Evolutionary conservation across 768 basidiomycete species (phyloP).

Genomic region (Suillus decipiens): DNA sequence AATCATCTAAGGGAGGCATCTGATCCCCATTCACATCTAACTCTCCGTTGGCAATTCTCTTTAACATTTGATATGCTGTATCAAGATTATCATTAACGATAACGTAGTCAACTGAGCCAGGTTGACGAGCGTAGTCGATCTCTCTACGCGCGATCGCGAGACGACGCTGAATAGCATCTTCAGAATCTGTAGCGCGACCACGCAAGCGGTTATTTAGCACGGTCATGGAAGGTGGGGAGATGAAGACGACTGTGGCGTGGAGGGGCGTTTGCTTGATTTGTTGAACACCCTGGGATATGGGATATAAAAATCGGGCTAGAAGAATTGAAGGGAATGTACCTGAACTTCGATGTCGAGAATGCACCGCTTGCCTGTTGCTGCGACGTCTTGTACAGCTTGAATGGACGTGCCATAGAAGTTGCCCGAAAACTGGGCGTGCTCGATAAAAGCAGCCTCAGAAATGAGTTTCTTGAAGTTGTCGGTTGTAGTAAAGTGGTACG

Average conservation of each 20-base stretch:
- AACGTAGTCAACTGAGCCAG: conserved; percentile 74
- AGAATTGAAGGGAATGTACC: conserved; percentile 45
- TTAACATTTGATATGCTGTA: conserved; percentile 77
- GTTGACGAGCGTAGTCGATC: conserved; percentile 79
- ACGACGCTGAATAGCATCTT: conserved; percentile 69
- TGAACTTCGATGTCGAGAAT: conserved; percentile 97
- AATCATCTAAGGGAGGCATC: conserved; percentile 68
- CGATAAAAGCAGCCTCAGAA: conserved; percentile 77
- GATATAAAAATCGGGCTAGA: not conserved
- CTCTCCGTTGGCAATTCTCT: conserved; percentile 69
- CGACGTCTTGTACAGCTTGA: conserved; percentile 69
- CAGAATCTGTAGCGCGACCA: conserved; percentile 83
- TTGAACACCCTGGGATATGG: conserved; percentile 73
- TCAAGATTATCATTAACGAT: conserved; percentile 92
- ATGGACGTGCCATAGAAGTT: conserved; percentile 94
- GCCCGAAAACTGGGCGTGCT: conserved; percentile 90
- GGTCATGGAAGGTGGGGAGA: conserved; percentile 84
- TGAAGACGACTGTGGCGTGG: conserved; percentile 87
- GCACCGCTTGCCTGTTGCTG: conserved; percentile 72
- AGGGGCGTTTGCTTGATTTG: conserved; percentile 85
- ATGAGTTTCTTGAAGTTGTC: conserved; percentile 76
- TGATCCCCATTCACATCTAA: conserved; percentile 55
- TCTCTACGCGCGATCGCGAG: conserved; percentile 79
- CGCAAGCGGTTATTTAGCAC: conserved; percentile 69
- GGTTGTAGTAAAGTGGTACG: conserved; percentile 82